Evolutionary conservation across 116 monocot species (phyloP).

Genomic region (Iris pallida): DNA sequence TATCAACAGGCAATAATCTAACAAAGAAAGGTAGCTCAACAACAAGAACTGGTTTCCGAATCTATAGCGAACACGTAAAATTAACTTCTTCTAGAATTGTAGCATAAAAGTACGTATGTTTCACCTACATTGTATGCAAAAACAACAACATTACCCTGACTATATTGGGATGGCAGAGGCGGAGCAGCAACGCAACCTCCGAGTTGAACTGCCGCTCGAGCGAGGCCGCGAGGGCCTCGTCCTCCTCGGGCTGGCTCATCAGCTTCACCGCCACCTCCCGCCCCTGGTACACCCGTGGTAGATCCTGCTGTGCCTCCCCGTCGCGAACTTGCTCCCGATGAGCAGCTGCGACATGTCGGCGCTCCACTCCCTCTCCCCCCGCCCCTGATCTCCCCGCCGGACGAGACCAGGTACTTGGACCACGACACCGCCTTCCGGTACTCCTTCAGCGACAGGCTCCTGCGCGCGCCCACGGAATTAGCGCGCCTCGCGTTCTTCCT

Average conservation of each 20-base stretch:
- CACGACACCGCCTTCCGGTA: conserved; percentile 76
- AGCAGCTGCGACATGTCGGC: conserved; percentile 84
- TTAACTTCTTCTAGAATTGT: no score
- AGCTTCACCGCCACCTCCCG: conserved; percentile 86
- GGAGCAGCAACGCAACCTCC: conserved; percentile 67
- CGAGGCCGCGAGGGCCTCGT: conserved; percentile 37
- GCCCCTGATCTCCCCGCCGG: conserved; percentile 64
- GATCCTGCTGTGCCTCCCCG: conserved; percentile 78
- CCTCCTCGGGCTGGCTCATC: conserved; percentile 89
- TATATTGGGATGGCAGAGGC: conserved; percentile 82
- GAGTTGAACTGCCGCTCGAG: conserved; percentile 79
- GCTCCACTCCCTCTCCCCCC: conserved; percentile 69
- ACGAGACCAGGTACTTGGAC: conserved; percentile 87
- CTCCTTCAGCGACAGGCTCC: conserved; percentile 72
- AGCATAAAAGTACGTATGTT: no score
- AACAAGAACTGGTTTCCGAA: no score
- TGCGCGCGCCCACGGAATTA: conserved; percentile 20
- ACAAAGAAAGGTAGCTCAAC: no score
- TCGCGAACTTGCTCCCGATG: conserved; percentile 78
- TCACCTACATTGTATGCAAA: no score
- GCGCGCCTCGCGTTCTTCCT: not conserved
- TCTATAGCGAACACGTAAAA: no score
- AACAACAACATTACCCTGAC: conserved; percentile 39
- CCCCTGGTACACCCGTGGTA: conserved; percentile 72
- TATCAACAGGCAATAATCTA: no score